Evolutionary conservation across 345 rosid genomes (phyloP).

Genomic region (Eucalyptus marginata): DNA sequence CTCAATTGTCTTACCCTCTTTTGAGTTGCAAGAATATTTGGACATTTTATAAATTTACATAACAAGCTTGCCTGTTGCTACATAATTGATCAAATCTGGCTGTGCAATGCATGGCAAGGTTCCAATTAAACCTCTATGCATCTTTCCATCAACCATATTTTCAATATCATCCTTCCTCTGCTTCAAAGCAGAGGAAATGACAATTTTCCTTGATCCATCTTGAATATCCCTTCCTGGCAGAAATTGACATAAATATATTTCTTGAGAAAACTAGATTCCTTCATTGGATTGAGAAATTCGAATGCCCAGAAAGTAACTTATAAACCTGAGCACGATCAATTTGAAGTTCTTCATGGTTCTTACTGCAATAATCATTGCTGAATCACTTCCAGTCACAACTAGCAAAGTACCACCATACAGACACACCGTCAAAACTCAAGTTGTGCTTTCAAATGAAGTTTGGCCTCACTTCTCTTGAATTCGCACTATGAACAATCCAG

Average conservation of each 20-base stretch:
- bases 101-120: neutral
- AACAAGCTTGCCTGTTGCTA: neutral
- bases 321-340: neutral
- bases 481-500: neutral
- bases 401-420: neutral
- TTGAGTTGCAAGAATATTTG: neutral
- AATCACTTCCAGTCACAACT: neutral
- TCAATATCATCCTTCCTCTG: neutral
- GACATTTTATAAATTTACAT: neutral
- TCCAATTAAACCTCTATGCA: neutral
- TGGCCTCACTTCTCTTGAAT: neutral
- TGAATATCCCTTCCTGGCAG: neutral
- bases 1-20: neutral
- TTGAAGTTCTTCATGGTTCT: neutral
- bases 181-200: neutral
- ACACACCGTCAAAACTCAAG: neutral
- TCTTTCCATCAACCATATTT: neutral
- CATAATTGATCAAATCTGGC: neutral
- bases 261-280: neutral
- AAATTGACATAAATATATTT: neutral
- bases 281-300: neutral
- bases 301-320: neutral
- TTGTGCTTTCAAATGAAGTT: neutral
- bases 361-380: neutral
- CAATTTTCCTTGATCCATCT: neutral